Evolutionary conservation across 768 basidiomycete species (phyloP).

Genomic region (Mrakia hoshinonis): DNA sequence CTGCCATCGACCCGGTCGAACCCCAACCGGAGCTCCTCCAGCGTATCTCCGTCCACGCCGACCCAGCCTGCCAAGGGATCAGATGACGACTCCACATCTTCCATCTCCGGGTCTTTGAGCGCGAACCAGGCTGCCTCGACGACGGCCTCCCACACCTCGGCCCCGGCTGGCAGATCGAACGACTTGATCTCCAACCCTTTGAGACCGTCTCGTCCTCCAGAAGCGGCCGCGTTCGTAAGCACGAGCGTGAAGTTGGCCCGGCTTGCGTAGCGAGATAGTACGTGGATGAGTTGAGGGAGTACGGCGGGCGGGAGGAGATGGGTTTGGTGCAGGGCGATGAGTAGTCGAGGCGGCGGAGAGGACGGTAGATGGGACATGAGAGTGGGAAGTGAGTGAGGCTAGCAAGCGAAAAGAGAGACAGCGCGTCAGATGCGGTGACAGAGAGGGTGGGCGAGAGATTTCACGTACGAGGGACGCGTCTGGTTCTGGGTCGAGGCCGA

Average conservation of each 20-base stretch:
- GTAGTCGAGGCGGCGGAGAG: not conserved
- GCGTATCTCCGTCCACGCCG: conserved; percentile 12
- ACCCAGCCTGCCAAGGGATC: not conserved
- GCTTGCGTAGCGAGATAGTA: not conserved
- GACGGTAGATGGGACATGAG: not conserved
- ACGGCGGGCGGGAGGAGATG: conserved; percentile 4
- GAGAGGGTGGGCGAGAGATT: not conserved
- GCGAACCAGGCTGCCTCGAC: conserved; percentile 3
- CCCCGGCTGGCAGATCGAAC: not conserved
- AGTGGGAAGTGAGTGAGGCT: not conserved
- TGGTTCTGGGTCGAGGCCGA: not conserved
- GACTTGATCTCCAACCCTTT: not conserved
- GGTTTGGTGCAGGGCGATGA: conserved; percentile 14
- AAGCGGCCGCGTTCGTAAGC: not conserved
- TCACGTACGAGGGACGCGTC: not conserved
- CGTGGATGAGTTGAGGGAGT: not conserved
- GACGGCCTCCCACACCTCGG: conserved; percentile 7
- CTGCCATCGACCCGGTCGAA: conserved; percentile 13
- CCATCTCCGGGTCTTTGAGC: not conserved
- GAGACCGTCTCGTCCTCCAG: not conserved
- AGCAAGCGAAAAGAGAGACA: not conserved
- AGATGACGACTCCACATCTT: too few relatives aligned
- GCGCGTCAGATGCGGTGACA: not conserved
- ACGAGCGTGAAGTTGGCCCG: not conserved
- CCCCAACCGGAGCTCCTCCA: conserved; percentile 25